phyloP scores from a whole-genome alignment of 2,329 filamentous ascomycete genomes.

The Fusarium mundagurra region DNA sequence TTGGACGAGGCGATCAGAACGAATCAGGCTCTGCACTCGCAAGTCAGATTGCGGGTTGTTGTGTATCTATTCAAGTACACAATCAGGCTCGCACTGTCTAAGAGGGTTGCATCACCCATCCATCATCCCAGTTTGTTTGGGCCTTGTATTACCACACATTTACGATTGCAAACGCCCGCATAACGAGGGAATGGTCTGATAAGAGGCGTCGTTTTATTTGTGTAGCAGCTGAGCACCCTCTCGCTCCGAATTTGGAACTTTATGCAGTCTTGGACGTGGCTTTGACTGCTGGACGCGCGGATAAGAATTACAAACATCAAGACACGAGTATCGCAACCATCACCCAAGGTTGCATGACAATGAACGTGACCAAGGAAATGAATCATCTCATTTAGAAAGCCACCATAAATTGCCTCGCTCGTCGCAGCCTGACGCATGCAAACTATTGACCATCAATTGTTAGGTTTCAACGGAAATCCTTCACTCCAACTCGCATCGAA shows the following conservation, averaged over 20 bases:
- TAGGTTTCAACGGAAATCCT: not conserved
- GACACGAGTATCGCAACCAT: not conserved
- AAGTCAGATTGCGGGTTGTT: not conserved
- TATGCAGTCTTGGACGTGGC: not conserved
- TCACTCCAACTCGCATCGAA: not conserved
- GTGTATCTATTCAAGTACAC: not conserved
- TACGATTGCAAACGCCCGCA: not conserved
- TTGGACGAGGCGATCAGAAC: not conserved
- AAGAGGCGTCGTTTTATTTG: rapidly evolving
- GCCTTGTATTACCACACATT: not conserved
- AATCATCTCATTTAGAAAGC: not conserved
- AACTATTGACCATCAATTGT: not conserved
- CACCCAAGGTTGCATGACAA: not conserved
- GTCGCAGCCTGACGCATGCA: not conserved
- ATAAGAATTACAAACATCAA: not conserved
- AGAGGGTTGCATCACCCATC: not conserved
- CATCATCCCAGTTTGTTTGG: not conserved
- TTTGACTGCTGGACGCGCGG: no score
- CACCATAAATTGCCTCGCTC: not conserved
- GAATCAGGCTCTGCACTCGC: not conserved
- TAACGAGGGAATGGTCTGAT: not conserved
- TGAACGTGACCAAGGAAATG: not conserved
- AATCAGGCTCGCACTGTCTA: not conserved
- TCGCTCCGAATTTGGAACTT: no score
- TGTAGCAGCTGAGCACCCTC: not conserved